Percentiles rank a stretch among this genome's conserved stretches.
Evolutionary conservation across 768 basidiomycete genomes (phyloP).

Genomic region (Stropharia rugosoannulata): DNA sequence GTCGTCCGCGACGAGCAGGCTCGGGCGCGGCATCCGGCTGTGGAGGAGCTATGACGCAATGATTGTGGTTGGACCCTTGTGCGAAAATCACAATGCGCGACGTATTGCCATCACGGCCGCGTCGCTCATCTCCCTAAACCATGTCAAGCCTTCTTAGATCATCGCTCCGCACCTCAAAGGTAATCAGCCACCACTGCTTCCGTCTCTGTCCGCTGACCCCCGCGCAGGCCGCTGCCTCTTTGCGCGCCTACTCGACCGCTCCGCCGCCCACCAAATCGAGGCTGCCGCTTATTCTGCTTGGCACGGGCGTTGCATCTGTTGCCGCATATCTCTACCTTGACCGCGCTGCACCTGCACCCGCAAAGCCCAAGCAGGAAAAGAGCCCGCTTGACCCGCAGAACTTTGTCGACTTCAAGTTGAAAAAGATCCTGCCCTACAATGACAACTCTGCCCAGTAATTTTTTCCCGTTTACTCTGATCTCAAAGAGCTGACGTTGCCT

Average conservation of each 20-base stretch:
- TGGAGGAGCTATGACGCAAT: conserved; percentile 20
- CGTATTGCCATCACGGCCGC: conserved; percentile 2
- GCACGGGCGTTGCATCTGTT: conserved; percentile 42
- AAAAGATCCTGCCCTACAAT: conserved; percentile 84
- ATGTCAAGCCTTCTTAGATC: conserved; percentile 47
- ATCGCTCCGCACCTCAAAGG: conserved; percentile 38
- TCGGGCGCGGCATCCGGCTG: background rate
- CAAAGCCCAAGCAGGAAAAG: conserved; percentile 48
- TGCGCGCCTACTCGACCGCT: conserved; percentile 42
- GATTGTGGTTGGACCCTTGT: conserved; percentile 10
- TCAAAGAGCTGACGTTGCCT: background rate
- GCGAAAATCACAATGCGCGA: conserved; percentile 5
- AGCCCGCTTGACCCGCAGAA: conserved; percentile 75
- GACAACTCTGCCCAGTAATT: conserved; percentile 84
- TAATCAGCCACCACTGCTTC: conserved; percentile 24
- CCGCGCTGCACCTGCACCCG: conserved; percentile 17
- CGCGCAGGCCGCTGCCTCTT: conserved; percentile 28
- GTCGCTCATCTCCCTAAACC: conserved; percentile 10
- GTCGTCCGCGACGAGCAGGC: background rate
- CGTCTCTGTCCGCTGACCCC: background rate
- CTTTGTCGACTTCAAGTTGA: conserved; percentile 80
- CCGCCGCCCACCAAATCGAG: conserved; percentile 47
- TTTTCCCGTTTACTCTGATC: background rate
- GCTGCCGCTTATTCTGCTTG: conserved; percentile 46
- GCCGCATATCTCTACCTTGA: conserved; percentile 54